Evolutionary conservation across 2,329 filamentous ascomycete species (phyloP).

Genomic region (Thelonectria rubi): DNA sequence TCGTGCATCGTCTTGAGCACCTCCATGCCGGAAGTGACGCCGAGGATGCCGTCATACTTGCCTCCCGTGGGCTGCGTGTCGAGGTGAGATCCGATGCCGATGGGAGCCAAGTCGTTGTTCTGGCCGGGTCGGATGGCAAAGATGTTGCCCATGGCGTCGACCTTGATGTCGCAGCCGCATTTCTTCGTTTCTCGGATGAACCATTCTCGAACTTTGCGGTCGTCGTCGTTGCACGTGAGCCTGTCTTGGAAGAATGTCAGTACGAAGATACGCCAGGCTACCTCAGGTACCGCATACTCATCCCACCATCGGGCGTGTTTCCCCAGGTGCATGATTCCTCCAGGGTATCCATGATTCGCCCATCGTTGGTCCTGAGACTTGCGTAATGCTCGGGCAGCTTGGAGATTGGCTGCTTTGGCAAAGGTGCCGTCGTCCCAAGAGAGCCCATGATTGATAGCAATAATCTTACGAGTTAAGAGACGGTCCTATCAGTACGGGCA

Average conservation of each 20-base stretch:
- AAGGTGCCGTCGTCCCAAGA: not conserved
- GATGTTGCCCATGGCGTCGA: conserved; percentile 82
- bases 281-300: not conserved
- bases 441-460: not conserved
- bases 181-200: conserved; percentile 69
- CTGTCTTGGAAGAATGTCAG: not conserved
- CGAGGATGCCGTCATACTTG: conserved; percentile 78
- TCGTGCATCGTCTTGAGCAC: conserved; percentile 74
- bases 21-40: conserved; percentile 76
- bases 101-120: conserved; percentile 64
- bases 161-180: conserved; percentile 71
- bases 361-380: not conserved
- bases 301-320: not conserved
- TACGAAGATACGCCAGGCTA: conserved; percentile 59
- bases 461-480: not conserved
- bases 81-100: conserved; percentile 74
- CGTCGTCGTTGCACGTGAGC: conserved; percentile 59
- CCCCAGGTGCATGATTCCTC: not conserved
- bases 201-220: conserved; percentile 72
- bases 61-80: conserved; percentile 71
- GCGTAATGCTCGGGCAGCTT: not conserved
- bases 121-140: conserved; percentile 75
- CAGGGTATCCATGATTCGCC: not conserved
- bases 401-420: not conserved
- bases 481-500: not conserved